Conservation (phyloP, 768 basidiomycete species). For the Russula emetica region DNA sequence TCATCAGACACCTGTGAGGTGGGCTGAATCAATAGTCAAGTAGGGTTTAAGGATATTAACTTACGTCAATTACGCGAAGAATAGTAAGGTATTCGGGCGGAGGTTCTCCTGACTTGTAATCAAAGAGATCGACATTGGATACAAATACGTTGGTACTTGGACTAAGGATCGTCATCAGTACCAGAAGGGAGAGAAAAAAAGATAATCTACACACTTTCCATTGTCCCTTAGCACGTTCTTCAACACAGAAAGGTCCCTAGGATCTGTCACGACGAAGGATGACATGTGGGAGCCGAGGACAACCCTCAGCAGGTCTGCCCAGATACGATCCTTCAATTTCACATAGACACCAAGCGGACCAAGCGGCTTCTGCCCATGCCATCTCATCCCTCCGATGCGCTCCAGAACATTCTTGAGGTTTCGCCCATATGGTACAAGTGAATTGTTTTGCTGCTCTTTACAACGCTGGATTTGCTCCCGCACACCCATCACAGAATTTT, state of each 20-base stretch:
- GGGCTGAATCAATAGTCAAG: background rate
- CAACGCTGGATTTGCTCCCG: conserved; percentile 50
- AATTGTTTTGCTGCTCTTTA: conserved; percentile 51
- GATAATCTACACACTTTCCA: conserved; percentile 54
- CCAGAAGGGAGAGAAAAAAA: too few relatives aligned
- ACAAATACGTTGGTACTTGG: conserved; percentile 52
- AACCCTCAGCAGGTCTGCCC: conserved; percentile 60
- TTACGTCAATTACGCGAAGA: conserved; percentile 74
- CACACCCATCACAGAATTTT: conserved; percentile 43
- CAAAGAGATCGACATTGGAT: conserved; percentile 71
- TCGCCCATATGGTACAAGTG: conserved; percentile 56
- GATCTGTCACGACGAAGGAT: conserved; percentile 71
- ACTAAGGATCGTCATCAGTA: conserved; percentile 35
- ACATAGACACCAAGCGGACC: conserved; percentile 81
- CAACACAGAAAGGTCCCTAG: conserved; percentile 55
- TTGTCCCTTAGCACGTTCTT: conserved; percentile 50
- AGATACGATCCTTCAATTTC: conserved; percentile 63
- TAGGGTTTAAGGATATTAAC: conserved; percentile 28
- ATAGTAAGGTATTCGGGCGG: conserved; percentile 60
- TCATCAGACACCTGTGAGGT: conserved; percentile 62
- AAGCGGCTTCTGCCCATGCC: conserved; percentile 63
- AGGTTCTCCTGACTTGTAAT: conserved; percentile 73
- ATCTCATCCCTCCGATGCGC: conserved; percentile 46
- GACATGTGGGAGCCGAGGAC: conserved; percentile 57
- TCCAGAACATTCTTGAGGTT: conserved; percentile 56